Evolutionary conservation across 805 yeast genomes (phyloP).

Genomic region (Candida tibetensis): DNA sequence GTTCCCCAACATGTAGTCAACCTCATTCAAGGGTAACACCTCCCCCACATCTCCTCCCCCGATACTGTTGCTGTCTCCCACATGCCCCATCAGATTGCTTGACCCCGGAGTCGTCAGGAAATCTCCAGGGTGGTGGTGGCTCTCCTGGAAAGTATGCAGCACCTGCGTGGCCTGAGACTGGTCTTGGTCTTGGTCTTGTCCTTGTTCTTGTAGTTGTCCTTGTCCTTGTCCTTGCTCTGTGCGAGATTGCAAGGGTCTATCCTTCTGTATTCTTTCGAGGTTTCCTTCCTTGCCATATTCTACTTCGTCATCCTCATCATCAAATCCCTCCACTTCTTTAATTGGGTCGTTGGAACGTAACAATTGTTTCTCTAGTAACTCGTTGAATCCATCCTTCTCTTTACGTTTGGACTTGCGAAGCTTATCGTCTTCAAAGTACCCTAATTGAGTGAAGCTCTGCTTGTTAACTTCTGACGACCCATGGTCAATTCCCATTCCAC

Average conservation of each 20-base stretch:
- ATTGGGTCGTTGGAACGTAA: slow-evolving; percentile 8
- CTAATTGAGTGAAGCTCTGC: slow-evolving; percentile 48
- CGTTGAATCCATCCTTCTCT: slow-evolving; percentile 17
- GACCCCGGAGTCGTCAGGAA: not conserved
- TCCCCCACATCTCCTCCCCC: not conserved
- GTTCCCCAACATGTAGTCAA: slow-evolving; percentile 33
- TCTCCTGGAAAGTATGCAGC: too few relatives aligned
- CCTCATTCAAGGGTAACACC: slow-evolving; percentile 2
- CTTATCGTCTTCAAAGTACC: slow-evolving; percentile 16
- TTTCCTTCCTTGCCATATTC: not conserved
- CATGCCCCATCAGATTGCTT: not conserved
- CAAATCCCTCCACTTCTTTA: too few relatives aligned
- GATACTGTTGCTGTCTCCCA: not conserved
- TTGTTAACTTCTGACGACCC: slow-evolving; percentile 52
- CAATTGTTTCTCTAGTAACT: slow-evolving; percentile 17
- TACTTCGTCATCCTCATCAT: slow-evolving; percentile 4
- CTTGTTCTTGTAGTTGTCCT: not conserved
- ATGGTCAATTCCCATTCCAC: slow-evolving; percentile 48
- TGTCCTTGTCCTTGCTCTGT: not conserved
- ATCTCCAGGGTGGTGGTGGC: too few relatives aligned
- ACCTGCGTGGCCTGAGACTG: slow-evolving; percentile 1
- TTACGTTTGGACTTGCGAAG: slow-evolving; percentile 5
- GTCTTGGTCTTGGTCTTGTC: not conserved
- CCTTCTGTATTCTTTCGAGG: not conserved
- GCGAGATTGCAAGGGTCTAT: not conserved